Evolutionary conservation across 495 filamentous ascomycete genomes (phyloP).

Genomic region (Oleoguttula mirabilis): DNA sequence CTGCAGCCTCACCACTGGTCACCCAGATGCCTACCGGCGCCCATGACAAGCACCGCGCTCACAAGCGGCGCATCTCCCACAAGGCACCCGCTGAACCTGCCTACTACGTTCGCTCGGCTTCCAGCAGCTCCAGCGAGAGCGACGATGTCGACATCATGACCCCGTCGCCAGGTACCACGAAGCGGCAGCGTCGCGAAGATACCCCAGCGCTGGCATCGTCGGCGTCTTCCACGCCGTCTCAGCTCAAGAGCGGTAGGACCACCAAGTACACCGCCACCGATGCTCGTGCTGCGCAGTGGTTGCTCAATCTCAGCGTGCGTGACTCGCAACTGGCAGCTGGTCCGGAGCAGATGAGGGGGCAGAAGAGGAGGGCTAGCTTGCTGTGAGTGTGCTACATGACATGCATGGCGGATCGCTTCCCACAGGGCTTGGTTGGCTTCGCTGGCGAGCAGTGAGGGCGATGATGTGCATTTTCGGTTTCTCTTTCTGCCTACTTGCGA

Average conservation of each 20-base stretch:
- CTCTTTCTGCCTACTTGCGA: too few species aligned
- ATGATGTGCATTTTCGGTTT: too few species aligned
- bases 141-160: neutral
- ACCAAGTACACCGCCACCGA: conserved; percentile 8
- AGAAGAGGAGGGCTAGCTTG: too few species aligned
- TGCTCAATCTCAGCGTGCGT: conserved; percentile 6
- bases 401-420: too few species aligned
- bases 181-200: neutral
- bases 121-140: neutral
- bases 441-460: too few species aligned
- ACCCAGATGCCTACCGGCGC: conserved; percentile 2
- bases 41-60: conserved; percentile 8
- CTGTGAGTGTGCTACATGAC: too few species aligned
- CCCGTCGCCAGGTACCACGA: neutral
- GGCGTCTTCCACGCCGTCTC: neutral
- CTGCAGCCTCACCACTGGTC: neutral
- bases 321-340: too few species aligned
- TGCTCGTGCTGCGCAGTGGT: conserved; percentile 7
- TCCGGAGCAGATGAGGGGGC: too few species aligned
- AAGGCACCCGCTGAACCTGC: neutral
- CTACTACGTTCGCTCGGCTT: neutral
- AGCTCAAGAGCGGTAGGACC: neutral
- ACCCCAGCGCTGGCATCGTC: neutral
- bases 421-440: too few species aligned
- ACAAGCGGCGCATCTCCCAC: conserved; percentile 7